Conservation (phyloP, 805 yeast species). For the Pichia heedii region DNA sequence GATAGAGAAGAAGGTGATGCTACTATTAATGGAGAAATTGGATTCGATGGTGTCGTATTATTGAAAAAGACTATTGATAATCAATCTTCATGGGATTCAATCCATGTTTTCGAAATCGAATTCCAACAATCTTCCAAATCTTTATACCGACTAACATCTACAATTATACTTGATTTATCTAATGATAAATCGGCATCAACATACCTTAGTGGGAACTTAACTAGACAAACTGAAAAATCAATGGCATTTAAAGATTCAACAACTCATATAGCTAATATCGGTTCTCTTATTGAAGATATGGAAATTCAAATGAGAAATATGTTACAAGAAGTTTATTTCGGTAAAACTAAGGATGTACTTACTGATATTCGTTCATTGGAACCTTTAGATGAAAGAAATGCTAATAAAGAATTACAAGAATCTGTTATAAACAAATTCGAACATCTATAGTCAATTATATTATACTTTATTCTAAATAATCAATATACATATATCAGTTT, state of each 20-base stretch:
- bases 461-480: too few species aligned
- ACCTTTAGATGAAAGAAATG: conserved; percentile 27
- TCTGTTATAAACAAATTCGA: conserved; percentile 33
- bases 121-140: conserved; percentile 33
- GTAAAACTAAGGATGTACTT: conserved; percentile 83
- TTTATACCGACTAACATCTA: conserved; percentile 70
- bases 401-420: conserved; percentile 32
- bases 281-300: conserved; percentile 76
- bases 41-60: conserved; percentile 87
- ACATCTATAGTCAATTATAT: conserved; percentile 13
- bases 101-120: conserved; percentile 79
- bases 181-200: conserved; percentile 16
- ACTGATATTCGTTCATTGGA: conserved; percentile 51
- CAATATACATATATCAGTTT: too few species aligned
- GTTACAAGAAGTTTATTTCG: conserved; percentile 90
- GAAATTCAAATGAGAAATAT: conserved; percentile 81
- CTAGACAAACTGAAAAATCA: conserved; percentile 68
- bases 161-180: conserved; percentile 70
- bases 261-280: conserved; percentile 80
- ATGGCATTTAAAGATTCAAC: conserved; percentile 39
- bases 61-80: conserved; percentile 56
- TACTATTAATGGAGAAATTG: conserved; percentile 37
- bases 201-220: conserved; percentile 70
- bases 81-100: conserved; percentile 77
- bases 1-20: conserved; percentile 57